These are phyloP conservation scores for Xerocomellus dryophilus DNA, from an alignment of 768 basidiomycete species.

Conservation along the genomic window DNA sequence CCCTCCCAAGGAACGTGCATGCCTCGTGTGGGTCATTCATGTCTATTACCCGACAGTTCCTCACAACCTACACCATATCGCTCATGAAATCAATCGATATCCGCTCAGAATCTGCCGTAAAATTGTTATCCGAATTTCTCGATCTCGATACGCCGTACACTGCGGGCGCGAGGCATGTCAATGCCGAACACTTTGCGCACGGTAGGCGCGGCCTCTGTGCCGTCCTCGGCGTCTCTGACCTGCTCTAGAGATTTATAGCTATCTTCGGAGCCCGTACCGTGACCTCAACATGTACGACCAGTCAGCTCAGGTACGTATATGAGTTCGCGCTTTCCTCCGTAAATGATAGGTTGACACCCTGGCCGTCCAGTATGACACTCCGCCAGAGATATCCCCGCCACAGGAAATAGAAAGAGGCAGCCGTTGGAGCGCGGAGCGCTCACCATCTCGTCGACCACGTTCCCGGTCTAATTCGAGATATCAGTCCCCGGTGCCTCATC, in stretches of 20 bases:
- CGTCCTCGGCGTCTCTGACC: neutral
- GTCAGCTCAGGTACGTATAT: constrained; percentile 80
- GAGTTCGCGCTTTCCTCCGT: neutral
- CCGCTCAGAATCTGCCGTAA: constrained; percentile 83
- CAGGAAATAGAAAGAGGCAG: constrained; percentile 20
- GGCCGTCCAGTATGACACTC: constrained; percentile 55
- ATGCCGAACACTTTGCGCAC: constrained; percentile 93
- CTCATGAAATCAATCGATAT: constrained; percentile 93
- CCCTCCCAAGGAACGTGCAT: neutral
- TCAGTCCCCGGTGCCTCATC: constrained; percentile 6
- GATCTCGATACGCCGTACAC: constrained; percentile 66
- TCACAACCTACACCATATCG: constrained; percentile 84
- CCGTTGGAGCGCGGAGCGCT: constrained; percentile 28
- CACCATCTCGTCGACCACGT: constrained; percentile 24
- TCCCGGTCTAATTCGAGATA: constrained; percentile 29
- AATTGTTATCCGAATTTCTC: constrained; percentile 81
- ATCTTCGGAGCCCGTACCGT: constrained; percentile 83
- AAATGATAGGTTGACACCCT: constrained; percentile 6
- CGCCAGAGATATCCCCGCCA: constrained; percentile 41
- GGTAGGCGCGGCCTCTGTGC: constrained; percentile 46
- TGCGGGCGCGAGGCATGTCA: constrained; percentile 55
- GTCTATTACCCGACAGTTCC: constrained; percentile 52
- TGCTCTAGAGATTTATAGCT: constrained; percentile 76
- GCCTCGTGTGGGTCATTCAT: constrained; percentile 16
- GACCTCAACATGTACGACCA: constrained; percentile 82